Percentiles rank a stretch among this genome's conserved stretches.
Evolutionary conservation across 2,329 filamentous ascomycete species (phyloP).

Genomic region (Clonostachys rhizophaga): DNA sequence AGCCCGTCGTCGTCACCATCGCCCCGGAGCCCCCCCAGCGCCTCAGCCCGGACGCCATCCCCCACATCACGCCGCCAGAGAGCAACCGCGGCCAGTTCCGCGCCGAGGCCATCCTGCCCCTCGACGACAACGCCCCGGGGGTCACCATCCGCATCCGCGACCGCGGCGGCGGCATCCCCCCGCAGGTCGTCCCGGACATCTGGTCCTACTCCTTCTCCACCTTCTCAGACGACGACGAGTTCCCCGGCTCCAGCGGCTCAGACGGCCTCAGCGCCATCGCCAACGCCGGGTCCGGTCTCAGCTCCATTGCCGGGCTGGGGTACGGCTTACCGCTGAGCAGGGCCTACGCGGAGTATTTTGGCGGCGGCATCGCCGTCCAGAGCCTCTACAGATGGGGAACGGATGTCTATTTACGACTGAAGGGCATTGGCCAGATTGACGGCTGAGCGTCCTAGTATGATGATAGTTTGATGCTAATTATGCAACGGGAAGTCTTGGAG

Average conservation of each 20-base stretch:
- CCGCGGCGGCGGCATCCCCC: constrained; percentile 87
- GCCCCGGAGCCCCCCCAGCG: constrained; percentile 58
- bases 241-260: constrained; percentile 30
- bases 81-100: constrained; percentile 32
- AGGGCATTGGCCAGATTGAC: constrained; percentile 54
- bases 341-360: constrained; percentile 97
- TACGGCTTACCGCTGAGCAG: constrained; percentile 88
- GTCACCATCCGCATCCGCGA: constrained; percentile 95
- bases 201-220: constrained; percentile 99
- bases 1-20: constrained; percentile 89
- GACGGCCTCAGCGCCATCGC: constrained; percentile 71
- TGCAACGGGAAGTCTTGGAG: background rate
- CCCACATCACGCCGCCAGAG: constrained; percentile 23
- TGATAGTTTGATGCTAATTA: background rate
- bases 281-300: constrained; percentile 64
- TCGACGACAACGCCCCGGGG: constrained; percentile 67
- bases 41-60: constrained; percentile 11
- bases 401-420: constrained; percentile 62
- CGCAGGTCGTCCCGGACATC: constrained; percentile 78
- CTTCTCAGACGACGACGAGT: constrained; percentile 61
- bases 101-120: constrained; percentile 45
- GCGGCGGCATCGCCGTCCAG: constrained; percentile 91
- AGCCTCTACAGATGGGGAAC: constrained; percentile 90
- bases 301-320: constrained; percentile 86
- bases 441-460: constrained; percentile 6